A percentile compares a stretch with the other conserved stretches of the same genome.
phyloP scores from a whole-genome alignment of 2,329 filamentous ascomycete genomes.

The Chaetomium olivaceum region DNA sequence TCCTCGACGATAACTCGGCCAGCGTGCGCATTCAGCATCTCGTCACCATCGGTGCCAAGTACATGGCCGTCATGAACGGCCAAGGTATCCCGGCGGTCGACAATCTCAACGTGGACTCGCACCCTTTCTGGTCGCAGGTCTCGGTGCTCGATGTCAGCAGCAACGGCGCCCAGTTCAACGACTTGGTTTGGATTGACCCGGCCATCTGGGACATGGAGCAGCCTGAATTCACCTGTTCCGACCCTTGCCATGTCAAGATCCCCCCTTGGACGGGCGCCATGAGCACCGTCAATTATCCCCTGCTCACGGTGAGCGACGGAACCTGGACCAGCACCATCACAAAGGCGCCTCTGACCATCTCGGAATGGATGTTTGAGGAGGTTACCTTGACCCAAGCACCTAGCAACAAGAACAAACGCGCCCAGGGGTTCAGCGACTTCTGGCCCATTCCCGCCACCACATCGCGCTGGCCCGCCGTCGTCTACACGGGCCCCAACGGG shows the following conservation, averaged over 20 bases:
- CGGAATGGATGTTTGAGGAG: no score
- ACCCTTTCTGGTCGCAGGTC: slow-evolving; percentile 26
- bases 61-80: slow-evolving; percentile 20
- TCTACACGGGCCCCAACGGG: no score
- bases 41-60: slow-evolving; percentile 25
- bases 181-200: slow-evolving; percentile 35
- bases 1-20: slow-evolving; percentile 17
- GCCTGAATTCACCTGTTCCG: slow-evolving; percentile 35
- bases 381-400: no score
- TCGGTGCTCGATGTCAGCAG: slow-evolving; percentile 35
- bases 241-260: slow-evolving; percentile 36
- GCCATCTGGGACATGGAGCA: slow-evolving; percentile 37
- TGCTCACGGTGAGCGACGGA: slow-evolving; percentile 36
- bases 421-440: no score
- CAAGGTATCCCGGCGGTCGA: slow-evolving; percentile 15
- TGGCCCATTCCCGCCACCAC: no score
- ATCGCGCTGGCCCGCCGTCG: no score
- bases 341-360: no score
- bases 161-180: slow-evolving; percentile 23
- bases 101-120: slow-evolving; percentile 21
- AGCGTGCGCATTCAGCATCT: slow-evolving; percentile 27
- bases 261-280: slow-evolving; percentile 36
- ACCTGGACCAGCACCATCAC: slow-evolving; percentile 39
- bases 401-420: no score
- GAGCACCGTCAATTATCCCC: slow-evolving; percentile 35